Evolutionary conservation across 1,284 basidiomycete species (phyloP).

Genomic region (Ganoderma boninense): DNA sequence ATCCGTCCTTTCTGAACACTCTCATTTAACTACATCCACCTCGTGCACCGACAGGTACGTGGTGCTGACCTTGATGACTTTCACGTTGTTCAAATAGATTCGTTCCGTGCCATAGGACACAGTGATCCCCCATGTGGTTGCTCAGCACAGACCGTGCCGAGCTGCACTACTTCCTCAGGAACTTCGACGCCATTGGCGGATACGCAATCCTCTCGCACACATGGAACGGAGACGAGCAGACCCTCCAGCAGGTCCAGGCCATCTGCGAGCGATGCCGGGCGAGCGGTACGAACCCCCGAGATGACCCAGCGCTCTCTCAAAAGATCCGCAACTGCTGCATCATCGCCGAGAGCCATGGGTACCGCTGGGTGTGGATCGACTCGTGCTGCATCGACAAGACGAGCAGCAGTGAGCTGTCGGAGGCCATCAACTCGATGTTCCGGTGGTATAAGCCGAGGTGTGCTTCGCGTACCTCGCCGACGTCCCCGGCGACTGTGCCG

Average conservation of each 20-base stretch:
- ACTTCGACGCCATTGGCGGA: constrained; percentile 29
- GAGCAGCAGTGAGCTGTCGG: constrained; percentile 15
- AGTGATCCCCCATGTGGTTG: constrained; percentile 4
- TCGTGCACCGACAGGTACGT: too few species aligned
- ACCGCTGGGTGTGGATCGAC: too few species aligned
- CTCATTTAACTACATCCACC: too few species aligned
- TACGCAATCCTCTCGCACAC: constrained; percentile 16
- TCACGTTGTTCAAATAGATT: too few species aligned
- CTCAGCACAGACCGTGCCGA: constrained; percentile 7
- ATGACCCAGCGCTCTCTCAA: background rate
- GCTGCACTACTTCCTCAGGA: background rate
- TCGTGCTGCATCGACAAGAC: constrained; percentile 20
- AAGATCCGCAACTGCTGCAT: constrained; percentile 12
- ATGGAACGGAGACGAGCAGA: constrained; percentile 6
- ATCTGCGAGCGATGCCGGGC: background rate
- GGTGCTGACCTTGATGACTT: too few species aligned
- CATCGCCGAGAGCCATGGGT: constrained; percentile 14
- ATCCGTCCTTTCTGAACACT: too few species aligned
- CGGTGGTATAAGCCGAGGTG: constrained; percentile 11
- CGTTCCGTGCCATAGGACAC: too few species aligned
- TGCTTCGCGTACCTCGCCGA: constrained; percentile 17
- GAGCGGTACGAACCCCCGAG: constrained; percentile 7
- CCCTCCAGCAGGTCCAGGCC: background rate
- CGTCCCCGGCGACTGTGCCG: background rate
- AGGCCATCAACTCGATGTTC: constrained; percentile 19